phyloP scores from a whole-genome alignment of 768 basidiomycete genomes.

The Hortiboletus campestris region DNA sequence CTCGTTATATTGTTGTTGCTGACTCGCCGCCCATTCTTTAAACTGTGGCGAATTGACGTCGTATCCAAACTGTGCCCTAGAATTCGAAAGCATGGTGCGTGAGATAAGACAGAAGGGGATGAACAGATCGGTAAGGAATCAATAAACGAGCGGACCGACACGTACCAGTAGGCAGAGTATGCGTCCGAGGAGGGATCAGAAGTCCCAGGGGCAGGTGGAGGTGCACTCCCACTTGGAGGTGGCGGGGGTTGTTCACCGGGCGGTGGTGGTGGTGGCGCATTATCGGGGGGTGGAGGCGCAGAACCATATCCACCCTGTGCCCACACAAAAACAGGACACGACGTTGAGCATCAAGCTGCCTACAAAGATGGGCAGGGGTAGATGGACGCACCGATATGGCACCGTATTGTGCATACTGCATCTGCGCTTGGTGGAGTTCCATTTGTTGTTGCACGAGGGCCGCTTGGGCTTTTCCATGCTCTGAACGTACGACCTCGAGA shows the following conservation, averaged over 20 bases:
- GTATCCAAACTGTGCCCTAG: constrained; percentile 82
- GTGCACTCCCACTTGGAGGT: constrained; percentile 43
- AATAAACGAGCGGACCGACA: constrained; percentile 18
- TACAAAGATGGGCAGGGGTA: not conserved
- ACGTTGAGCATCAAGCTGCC: not conserved
- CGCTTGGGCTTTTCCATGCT: constrained; percentile 78
- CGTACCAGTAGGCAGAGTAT: constrained; percentile 59
- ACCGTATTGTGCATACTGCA: constrained; percentile 74
- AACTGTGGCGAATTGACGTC: constrained; percentile 82
- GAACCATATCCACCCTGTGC: constrained; percentile 34
- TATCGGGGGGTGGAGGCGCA: constrained; percentile 38
- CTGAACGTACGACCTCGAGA: constrained; percentile 80
- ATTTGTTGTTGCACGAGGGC: constrained; percentile 73
- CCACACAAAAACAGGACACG: not conserved
- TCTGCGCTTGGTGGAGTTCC: constrained; percentile 82
- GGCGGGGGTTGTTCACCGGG: constrained; percentile 54
- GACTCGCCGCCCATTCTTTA: constrained; percentile 71
- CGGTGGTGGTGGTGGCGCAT: constrained; percentile 46
- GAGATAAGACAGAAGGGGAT: not conserved
- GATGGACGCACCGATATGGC: constrained; percentile 48
- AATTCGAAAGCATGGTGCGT: not conserved
- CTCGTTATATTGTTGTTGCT: constrained; percentile 69
- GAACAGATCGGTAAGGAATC: not conserved
- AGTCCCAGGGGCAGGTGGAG: constrained; percentile 46
- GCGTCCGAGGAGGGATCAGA: constrained; percentile 46